Percentiles rank a stretch among this genome's conserved stretches.
phyloP scores from a whole-genome alignment of 2,329 filamentous ascomycete species.

The Leptographium radiaticola region DNA sequence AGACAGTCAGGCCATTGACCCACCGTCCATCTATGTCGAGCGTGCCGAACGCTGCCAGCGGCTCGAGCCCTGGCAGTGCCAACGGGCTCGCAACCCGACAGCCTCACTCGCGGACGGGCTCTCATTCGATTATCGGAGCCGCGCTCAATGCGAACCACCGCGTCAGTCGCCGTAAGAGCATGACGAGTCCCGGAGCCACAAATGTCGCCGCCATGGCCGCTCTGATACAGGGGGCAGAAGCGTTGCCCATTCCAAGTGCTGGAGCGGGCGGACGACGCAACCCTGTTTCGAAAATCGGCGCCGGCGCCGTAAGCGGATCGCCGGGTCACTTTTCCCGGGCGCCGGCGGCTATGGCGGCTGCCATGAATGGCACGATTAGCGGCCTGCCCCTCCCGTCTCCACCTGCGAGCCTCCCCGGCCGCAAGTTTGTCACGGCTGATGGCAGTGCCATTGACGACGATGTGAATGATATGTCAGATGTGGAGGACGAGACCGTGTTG shows the following conservation, averaged over 20 bases:
- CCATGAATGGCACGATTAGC: constrained; percentile 21
- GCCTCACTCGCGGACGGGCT: constrained; percentile 61
- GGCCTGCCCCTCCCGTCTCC: constrained; percentile 51
- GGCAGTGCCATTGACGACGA: constrained; percentile 59
- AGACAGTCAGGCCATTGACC: constrained; percentile 53
- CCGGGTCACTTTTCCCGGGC: constrained; percentile 1
- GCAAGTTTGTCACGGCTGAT: constrained; percentile 33
- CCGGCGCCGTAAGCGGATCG: constrained; percentile 24
- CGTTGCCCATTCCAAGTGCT: constrained; percentile 29
- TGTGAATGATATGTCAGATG: constrained; percentile 45
- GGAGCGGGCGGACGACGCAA: constrained; percentile 49
- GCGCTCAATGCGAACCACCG: constrained; percentile 66
- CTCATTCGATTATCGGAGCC: constrained; percentile 61
- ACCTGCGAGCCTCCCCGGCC: constrained; percentile 54
- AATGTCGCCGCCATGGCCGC: constrained; percentile 67
- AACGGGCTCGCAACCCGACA: constrained; percentile 48
- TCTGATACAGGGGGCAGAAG: constrained; percentile 54
- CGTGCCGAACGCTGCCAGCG: constrained; percentile 29
- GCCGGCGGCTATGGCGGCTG: constrained; percentile 6
- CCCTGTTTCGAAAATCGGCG: constrained; percentile 52
- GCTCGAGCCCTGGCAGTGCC: constrained; percentile 28
- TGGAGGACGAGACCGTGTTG: constrained; percentile 18
- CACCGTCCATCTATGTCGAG: constrained; percentile 48
- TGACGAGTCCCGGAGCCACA: constrained; percentile 56
- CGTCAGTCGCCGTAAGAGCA: constrained; percentile 86